phyloP scores from a whole-genome alignment of 208 protist species.

The Acanthamoeba culbertsoni region DNA sequence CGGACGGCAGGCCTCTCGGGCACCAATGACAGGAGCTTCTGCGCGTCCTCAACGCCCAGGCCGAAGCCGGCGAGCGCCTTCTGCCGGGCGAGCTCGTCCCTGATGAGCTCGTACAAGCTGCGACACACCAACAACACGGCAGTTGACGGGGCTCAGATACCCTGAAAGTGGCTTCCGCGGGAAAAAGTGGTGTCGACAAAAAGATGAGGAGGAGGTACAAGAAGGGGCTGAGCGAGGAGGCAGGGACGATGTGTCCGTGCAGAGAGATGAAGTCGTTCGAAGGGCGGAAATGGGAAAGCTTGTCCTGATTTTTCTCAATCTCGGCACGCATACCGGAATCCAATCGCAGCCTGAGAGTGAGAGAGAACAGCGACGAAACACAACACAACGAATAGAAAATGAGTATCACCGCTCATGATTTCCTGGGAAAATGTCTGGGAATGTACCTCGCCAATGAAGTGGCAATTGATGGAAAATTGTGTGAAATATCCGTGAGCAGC shows the following conservation, averaged over 20 bases:
- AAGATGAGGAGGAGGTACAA: not conserved
- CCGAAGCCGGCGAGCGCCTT: not conserved
- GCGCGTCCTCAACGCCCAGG: not conserved
- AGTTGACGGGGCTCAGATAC: not conserved
- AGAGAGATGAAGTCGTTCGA: not conserved
- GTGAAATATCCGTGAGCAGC: constrained; percentile 84
- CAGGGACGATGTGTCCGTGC: not conserved
- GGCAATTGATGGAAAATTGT: constrained; percentile 89
- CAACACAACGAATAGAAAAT: not conserved
- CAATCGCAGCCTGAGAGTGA: not conserved
- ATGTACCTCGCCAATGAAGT: constrained; percentile 69
- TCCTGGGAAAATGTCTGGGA: no score
- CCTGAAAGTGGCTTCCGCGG: not conserved
- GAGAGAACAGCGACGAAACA: no score
- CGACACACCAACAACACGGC: not conserved
- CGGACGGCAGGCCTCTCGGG: not conserved
- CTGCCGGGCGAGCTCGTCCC: not conserved
- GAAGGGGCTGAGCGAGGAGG: not conserved
- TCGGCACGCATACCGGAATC: not conserved
- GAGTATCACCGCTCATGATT: not conserved
- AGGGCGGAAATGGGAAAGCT: not conserved
- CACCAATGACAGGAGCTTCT: not conserved
- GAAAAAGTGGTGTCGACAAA: not conserved
- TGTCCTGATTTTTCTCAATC: not conserved
- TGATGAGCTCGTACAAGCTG: constrained; percentile 22